phyloP scores from a whole-genome alignment of 1,284 basidiomycete genomes.

The Melanopsichium pennsylvanicum region DNA sequence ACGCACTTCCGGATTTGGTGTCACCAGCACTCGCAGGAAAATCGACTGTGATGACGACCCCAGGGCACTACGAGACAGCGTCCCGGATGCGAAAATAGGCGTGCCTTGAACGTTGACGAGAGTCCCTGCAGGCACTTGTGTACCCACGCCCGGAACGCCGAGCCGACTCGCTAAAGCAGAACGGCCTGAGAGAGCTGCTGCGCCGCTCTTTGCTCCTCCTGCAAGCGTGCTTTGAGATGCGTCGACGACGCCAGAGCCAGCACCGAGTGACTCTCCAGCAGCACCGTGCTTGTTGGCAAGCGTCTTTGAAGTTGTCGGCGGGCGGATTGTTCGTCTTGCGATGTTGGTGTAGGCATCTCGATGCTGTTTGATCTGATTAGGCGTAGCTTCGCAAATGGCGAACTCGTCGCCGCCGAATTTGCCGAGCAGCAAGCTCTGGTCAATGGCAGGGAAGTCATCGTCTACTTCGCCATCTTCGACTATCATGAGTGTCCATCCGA shows the following conservation, averaged over 20 bases:
- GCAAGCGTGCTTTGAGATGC: conserved; percentile 23
- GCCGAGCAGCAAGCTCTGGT: conserved; percentile 81
- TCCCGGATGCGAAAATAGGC: conserved; percentile 54
- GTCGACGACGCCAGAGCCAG: conserved; percentile 12
- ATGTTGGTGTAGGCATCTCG: conserved; percentile 67
- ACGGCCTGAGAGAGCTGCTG: conserved; percentile 21
- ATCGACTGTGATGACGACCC: conserved; percentile 46
- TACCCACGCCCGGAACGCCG: conserved; percentile 17
- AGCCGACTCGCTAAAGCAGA: conserved; percentile 33
- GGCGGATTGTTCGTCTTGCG: conserved; percentile 27
- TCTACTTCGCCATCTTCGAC: conserved; percentile 98
- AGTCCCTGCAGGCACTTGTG: conserved; percentile 31
- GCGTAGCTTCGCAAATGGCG: conserved; percentile 78
- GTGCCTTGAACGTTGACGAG: conserved; percentile 51
- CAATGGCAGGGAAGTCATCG: conserved; percentile 96
- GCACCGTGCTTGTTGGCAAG: conserved; percentile 1
- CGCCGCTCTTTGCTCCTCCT: conserved; percentile 18
- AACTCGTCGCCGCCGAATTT: conserved; percentile 92
- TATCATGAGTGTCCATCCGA: conserved; percentile 93
- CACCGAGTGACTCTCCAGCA: conserved; percentile 15
- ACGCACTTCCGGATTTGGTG: conserved; percentile 54
- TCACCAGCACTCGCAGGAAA: conserved; percentile 58
- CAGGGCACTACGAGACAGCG: conserved; percentile 39
- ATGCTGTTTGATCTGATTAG: conserved; percentile 83
- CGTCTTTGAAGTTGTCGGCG: conserved; percentile 16